Conservation (phyloP, 495 filamentous ascomycete species). For the Chaetomidium leptoderma region DNA sequence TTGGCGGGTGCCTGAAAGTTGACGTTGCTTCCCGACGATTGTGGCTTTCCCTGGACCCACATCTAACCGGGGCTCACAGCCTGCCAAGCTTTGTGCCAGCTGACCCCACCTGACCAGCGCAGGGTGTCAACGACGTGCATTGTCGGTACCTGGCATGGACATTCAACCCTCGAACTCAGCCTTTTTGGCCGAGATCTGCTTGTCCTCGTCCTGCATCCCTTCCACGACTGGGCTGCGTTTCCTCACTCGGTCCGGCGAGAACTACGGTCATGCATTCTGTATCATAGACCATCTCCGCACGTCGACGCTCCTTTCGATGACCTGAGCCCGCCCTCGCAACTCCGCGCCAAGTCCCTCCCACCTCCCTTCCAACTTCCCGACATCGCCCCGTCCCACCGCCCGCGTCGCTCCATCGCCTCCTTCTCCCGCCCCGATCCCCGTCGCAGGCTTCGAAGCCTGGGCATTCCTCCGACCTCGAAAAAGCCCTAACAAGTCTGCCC, state of each 20-base stretch:
- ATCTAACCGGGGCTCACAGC: background rate
- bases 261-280: slow-evolving; percentile 19
- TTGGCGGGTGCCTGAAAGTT: slow-evolving; percentile 16
- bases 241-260: background rate
- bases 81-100: slow-evolving; percentile 18
- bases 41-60: background rate
- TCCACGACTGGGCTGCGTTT: background rate
- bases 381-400: slow-evolving; percentile 4
- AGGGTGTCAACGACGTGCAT: slow-evolving; percentile 8
- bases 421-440: background rate
- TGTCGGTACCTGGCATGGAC: slow-evolving; percentile 14
- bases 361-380: background rate
- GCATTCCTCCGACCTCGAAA: background rate
- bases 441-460: background rate
- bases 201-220: background rate
- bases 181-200: background rate
- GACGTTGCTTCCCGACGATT: slow-evolving; percentile 5
- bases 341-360: background rate
- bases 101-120: slow-evolving; percentile 19
- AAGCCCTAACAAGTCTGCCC: background rate
- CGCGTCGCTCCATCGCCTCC: background rate
- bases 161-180: slow-evolving; percentile 14
- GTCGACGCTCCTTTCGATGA: slow-evolving; percentile 15
- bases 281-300: slow-evolving; percentile 11
- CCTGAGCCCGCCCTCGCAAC: slow-evolving; percentile 14